Base-by-base conservation (phyloP, 2,329 filamentous ascomycete genomes). In the Chrysoporthe austroafricana region DNA sequence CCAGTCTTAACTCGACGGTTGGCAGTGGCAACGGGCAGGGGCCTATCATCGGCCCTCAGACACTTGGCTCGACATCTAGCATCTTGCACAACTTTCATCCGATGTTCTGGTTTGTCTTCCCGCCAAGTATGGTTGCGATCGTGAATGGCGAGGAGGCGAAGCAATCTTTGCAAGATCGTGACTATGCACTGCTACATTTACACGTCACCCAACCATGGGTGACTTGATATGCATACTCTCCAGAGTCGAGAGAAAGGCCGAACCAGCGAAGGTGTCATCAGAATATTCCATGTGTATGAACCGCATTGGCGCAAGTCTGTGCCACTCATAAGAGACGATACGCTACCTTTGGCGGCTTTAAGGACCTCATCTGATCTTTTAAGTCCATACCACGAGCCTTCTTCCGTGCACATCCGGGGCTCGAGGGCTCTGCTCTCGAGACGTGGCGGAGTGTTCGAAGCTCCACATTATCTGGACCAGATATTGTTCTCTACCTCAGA, bases 351-450 rank as follows among this genome's bases (percentile, higher is more conserved):
- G 43, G 63, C 21, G 16, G 52, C 52, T 34, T 64, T 44, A 59
- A 54, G 48, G 34, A 36, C 39, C 56, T 64, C 63, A 64, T 64
- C 63, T 59, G 54, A 64, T 58, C 32, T 64, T 43, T 16, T 21
- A 2, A 36, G 11, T 42, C 61, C 42, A 26, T 36, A n/a, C 32
- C 32, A 34, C 44, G 50, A 32, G 13, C 43, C 39, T 34, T 39
- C 26, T 9, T 32, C 26, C 14, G 16, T 26, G 26, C n/a, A 34
- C 46, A 26, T 26, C 61, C 36, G 26, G 11, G 8, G 34, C 14
- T 34, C 16, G n/a, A 43, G 8, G 34, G 11, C 14, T 48, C 52
- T 36, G 16, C 21, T 50, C 21, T 58, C 21, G 43, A 61, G 18
- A 61, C 59, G 42, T 32, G 16, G 42, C 8, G 36, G 59, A 34